Conservation (phyloP, 1,284 basidiomycete species). For the Acaromyces ingoldii region DNA sequence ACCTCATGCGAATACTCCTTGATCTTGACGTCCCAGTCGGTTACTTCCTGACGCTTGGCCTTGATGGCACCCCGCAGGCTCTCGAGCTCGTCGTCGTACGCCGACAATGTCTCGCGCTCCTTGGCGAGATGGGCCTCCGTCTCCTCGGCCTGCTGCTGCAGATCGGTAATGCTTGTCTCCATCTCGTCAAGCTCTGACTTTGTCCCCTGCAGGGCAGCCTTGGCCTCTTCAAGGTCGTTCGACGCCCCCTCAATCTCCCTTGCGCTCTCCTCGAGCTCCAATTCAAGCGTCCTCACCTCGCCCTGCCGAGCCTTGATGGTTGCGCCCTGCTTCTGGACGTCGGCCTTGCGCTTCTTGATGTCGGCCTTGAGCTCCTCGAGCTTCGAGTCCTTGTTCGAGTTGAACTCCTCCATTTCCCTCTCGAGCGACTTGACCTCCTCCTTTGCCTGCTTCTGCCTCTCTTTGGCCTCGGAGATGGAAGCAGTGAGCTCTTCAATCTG, state of each 20-base stretch:
- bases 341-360: slow-evolving; percentile 74
- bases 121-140: slow-evolving; percentile 71
- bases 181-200: slow-evolving; percentile 65
- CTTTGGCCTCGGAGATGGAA: slow-evolving; percentile 64
- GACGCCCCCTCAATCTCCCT: slow-evolving; percentile 67
- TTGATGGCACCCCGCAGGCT: slow-evolving; percentile 76
- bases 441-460: slow-evolving; percentile 70
- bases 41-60: slow-evolving; percentile 70
- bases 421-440: slow-evolving; percentile 80
- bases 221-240: slow-evolving; percentile 62
- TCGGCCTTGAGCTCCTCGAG: slow-evolving; percentile 80
- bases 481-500: slow-evolving; percentile 65
- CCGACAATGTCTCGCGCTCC: slow-evolving; percentile 76
- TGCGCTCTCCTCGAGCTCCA: slow-evolving; percentile 84
- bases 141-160: slow-evolving; percentile 59
- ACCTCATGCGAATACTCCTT: slow-evolving; percentile 61
- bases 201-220: slow-evolving; percentile 60
- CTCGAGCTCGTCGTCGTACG: slow-evolving; percentile 81
- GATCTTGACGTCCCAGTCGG: slow-evolving; percentile 67
- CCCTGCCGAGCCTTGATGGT: slow-evolving; percentile 80
- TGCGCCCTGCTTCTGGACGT: slow-evolving; percentile 72
- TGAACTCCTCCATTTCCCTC: slow-evolving; percentile 96
- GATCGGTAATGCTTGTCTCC: slow-evolving; percentile 58
- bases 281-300: slow-evolving; percentile 75
- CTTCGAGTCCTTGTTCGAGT: slow-evolving; percentile 96